phyloP scores from a whole-genome alignment of 768 basidiomycete species.

The Naganishia randhawae region DNA sequence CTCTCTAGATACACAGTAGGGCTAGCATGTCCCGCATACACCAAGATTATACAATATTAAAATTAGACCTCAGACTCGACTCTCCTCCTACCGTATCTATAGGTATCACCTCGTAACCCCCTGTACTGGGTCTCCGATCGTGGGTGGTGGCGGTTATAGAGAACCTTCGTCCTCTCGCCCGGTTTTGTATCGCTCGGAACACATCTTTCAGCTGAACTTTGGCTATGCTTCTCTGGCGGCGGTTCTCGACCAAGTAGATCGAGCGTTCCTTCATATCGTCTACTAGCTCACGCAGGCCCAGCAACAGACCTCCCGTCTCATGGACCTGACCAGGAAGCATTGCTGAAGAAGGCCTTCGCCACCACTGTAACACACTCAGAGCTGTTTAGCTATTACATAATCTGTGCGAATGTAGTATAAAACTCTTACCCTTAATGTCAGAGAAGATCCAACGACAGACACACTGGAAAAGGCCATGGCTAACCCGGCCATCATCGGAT shows the following conservation, averaged over 20 bases:
- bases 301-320: conserved; percentile 52
- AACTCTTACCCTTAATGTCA: conserved; percentile 64
- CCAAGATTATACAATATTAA: conserved; percentile 6
- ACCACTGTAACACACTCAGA: conserved; percentile 38
- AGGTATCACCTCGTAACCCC: conserved; percentile 25
- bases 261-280: conserved; percentile 54
- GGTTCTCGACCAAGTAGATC: conserved; percentile 2
- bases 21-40: conserved; percentile 10
- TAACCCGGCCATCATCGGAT: conserved; percentile 97
- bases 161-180: conserved; percentile 5
- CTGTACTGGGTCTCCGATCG: background rate
- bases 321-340: conserved; percentile 61
- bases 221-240: conserved; percentile 5
- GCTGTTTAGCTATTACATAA: conserved; percentile 16
- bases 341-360: conserved; percentile 45
- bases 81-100: conserved; percentile 7
- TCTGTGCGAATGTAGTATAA: background rate
- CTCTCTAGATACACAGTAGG: background rate
- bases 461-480: conserved; percentile 98
- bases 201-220: conserved; percentile 9
- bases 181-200: conserved; percentile 6
- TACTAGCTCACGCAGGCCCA: conserved; percentile 54
- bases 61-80: background rate
- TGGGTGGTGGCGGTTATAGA: background rate
- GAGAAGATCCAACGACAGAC: conserved; percentile 84